Base-by-base conservation (phyloP, 2,329 filamentous ascomycete genomes). In the Fusarium pseudograminearum region DNA sequence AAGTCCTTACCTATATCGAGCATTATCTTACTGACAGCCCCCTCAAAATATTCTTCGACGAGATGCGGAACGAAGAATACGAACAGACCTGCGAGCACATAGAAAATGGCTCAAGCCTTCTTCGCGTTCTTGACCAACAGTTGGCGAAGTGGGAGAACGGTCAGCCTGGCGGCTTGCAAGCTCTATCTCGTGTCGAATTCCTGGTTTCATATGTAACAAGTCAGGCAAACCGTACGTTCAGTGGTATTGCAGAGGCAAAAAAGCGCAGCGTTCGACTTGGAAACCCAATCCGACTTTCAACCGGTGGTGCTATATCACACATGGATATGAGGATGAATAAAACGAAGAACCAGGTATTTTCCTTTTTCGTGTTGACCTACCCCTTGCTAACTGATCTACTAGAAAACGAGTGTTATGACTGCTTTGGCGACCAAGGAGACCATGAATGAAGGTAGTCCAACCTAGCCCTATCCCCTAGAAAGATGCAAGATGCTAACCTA, bases 1-100 rank as follows among this genome's bases (percentile, higher is more conserved):
- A 90, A 59, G 89, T 97, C 2, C 79, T 97, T 11, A 85, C 88
- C 1, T 98, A 98, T 76, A 91, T 98, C 38, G 86, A 91, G 70
- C 86, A 87, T 30, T 90, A 90, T 36, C 83, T 97, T 69, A 86
- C 84, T 2, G 83, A 84, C 34, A 94, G 90, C 71, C 89, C 89
- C 7, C 80, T 97, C 6, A 83, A 84, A 24, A 78, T 85, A 11
- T 93, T 89, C 73, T 86, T 93, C 51, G 80, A 81, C 57, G 83
- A 84, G 7, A 78, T 86, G 10, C 76, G 80, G 40, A 76, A 81
- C 30, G 85, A 85, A n/a, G 86, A 86, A 42, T 85, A 85, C 70
- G 82, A 83, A 51, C 81, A 76, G 22, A 82, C 83, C 57, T 82
- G 81, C 77, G 74, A 79, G 7, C 75, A 81, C 41, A 78, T 83